A percentile compares a stretch with the other conserved stretches of the same genome.
Evolutionary conservation across 2,329 filamentous ascomycete genomes (phyloP).

Genomic region (Orbilia quercus): DNA sequence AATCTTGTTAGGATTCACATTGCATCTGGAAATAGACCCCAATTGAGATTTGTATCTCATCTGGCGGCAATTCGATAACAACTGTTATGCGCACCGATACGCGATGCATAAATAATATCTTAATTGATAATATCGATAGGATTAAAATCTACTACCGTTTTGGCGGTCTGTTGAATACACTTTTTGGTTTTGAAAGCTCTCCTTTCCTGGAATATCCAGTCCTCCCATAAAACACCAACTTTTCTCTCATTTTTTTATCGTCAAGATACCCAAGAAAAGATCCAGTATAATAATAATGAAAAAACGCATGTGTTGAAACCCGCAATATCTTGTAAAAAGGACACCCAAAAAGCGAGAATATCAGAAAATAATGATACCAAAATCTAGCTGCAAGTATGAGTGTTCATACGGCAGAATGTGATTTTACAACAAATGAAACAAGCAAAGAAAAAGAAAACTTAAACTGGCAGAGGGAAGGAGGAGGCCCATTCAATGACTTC

Average conservation of each 20-base stretch:
- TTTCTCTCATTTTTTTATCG: conserved; percentile 25
- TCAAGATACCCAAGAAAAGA: conserved; percentile 47
- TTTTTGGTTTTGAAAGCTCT: conserved; percentile 41
- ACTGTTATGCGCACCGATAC: not conserved
- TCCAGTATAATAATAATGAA: conserved; percentile 15
- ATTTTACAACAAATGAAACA: conserved; percentile 62
- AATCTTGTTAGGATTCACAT: too few relatives aligned
- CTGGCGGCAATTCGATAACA: too few relatives aligned
- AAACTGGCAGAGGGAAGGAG: conserved; percentile 90
- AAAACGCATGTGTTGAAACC: conserved; percentile 53
- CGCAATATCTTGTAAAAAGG: conserved; percentile 23
- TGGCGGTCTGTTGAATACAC: conserved; percentile 54
- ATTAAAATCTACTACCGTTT: conserved; percentile 22
- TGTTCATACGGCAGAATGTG: conserved; percentile 77
- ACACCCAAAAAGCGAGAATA: conserved; percentile 27
- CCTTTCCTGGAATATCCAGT: conserved; percentile 51
- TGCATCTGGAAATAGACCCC: too few relatives aligned
- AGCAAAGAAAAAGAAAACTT: conserved; percentile 58
- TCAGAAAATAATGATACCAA: conserved; percentile 8
- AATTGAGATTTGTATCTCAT: too few relatives aligned
- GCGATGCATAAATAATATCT: conserved; percentile 7
- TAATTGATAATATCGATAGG: conserved; percentile 4
- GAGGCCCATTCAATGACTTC: conserved; percentile 89
- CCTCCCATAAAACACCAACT: conserved; percentile 41
- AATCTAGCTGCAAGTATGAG: not conserved